A percentile compares a stretch with the other conserved stretches of the same genome.
phyloP scores from a whole-genome alignment of 768 basidiomycete species.

The Dendrothele bispora region DNA sequence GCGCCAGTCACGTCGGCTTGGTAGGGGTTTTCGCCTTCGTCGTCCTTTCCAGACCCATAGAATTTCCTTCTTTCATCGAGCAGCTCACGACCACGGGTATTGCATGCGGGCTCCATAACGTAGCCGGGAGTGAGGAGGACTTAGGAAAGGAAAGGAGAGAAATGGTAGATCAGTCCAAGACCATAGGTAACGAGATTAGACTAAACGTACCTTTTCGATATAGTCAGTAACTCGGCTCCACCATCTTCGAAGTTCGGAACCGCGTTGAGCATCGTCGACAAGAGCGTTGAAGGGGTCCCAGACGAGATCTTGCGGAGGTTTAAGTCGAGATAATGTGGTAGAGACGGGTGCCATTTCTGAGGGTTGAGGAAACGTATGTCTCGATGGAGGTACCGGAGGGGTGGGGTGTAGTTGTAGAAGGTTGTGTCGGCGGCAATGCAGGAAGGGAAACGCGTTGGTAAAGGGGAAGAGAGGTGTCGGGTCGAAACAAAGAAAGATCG shows the following conservation, averaged over 20 bases:
- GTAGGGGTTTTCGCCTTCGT: neutral
- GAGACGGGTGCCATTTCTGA: no score
- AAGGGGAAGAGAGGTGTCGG: no score
- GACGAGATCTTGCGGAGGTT: slow-evolving; percentile 52
- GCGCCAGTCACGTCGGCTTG: neutral
- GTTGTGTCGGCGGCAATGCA: no score
- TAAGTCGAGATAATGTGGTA: no score
- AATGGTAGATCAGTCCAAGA: neutral
- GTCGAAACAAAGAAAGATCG: no score
- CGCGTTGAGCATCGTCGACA: slow-evolving; percentile 71
- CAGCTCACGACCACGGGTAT: slow-evolving; percentile 60
- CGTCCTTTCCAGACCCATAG: slow-evolving; percentile 43
- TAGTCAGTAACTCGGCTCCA: slow-evolving; percentile 63
- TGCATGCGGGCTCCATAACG: slow-evolving; percentile 78
- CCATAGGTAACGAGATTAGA: no score
- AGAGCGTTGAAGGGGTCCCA: slow-evolving; percentile 71
- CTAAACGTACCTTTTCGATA: slow-evolving; percentile 57
- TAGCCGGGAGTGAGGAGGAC: slow-evolving; percentile 81
- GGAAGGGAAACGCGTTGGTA: no score
- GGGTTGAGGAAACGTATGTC: no score
- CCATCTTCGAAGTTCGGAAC: slow-evolving; percentile 76
- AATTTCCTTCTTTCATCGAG: slow-evolving; percentile 72
- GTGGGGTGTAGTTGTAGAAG: no score
- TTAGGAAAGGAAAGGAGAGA: slow-evolving; percentile 27
- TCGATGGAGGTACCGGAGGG: no score